A percentile compares a stretch with the other conserved stretches of the same genome.
phyloP scores from a whole-genome alignment of 176 grass and related monocot genomes.

The Thinopyrum elongatum region DNA sequence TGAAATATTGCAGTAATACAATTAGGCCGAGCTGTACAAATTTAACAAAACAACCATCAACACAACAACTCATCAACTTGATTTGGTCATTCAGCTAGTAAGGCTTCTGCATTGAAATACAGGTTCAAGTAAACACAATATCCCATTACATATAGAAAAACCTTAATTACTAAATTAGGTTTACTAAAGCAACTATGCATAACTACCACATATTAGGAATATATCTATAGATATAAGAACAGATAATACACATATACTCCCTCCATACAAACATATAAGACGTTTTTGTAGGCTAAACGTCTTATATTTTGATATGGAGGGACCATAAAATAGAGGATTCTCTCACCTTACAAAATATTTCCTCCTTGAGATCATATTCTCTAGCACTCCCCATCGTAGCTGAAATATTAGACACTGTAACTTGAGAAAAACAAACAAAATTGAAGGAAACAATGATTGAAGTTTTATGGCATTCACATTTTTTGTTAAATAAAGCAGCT shows the following conservation, averaged over 20 bases:
- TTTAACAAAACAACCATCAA: not conserved
- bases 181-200: not conserved
- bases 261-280: too few species aligned
- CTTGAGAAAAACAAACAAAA: not conserved
- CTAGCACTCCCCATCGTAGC: too few species aligned
- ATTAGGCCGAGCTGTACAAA: not conserved
- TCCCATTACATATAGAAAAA: not conserved
- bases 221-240: not conserved
- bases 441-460: not conserved
- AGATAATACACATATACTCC: not conserved
- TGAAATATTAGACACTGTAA: not conserved
- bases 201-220: not conserved
- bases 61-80: not conserved
- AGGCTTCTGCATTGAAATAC: not conserved
- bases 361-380: slow-evolving; percentile 12
- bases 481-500: not conserved
- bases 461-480: not conserved
- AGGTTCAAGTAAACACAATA: not conserved
- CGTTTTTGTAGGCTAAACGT: too few species aligned
- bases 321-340: not conserved
- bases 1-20: not conserved
- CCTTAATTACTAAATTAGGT: not conserved
- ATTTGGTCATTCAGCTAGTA: not conserved
- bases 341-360: slow-evolving; percentile 24
- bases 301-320: too few species aligned